A percentile compares a stretch with the other conserved stretches of the same genome.
phyloP scores from a whole-genome alignment of 1,139 yeast species.

The Hemisphaericaspora xylanilytica region DNA sequence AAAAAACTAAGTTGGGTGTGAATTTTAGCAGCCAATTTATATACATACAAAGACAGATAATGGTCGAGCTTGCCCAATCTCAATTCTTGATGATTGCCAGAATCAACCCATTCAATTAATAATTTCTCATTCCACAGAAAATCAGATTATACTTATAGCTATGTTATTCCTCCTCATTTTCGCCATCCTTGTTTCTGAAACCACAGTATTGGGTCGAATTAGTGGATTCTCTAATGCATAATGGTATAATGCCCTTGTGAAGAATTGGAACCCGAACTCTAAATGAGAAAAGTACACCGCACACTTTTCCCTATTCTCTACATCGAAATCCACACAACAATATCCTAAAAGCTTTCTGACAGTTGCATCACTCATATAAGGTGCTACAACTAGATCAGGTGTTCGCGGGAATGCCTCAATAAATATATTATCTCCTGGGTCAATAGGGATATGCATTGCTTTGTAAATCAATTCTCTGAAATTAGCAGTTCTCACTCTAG shows the following conservation, averaged over 20 bases:
- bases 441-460: conserved; percentile 5
- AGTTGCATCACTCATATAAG: conserved; percentile 9
- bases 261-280: conserved; percentile 21
- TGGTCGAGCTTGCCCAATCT: too few relatives aligned
- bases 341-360: conserved; percentile 15
- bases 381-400: conserved; percentile 17
- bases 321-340: conserved; percentile 11
- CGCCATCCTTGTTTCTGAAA: background rate
- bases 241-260: conserved; percentile 16
- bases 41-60: too few relatives aligned
- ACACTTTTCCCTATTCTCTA: conserved; percentile 6
- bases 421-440: conserved; percentile 8
- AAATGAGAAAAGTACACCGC: conserved; percentile 15
- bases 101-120: too few relatives aligned
- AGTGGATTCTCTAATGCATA: conserved; percentile 24
- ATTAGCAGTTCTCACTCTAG: conserved; percentile 13
- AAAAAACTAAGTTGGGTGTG: background rate
- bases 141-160: background rate
- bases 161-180: background rate
- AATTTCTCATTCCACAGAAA: too few relatives aligned
- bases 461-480: conserved; percentile 4
- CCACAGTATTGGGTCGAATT: background rate
- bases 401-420: conserved; percentile 15
- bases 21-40: background rate
- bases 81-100: too few relatives aligned